These are phyloP conservation scores for Penicillium sp. DNA, from an alignment of 2,329 filamentous ascomycete genomes.

Conservation along the genomic window DNA sequence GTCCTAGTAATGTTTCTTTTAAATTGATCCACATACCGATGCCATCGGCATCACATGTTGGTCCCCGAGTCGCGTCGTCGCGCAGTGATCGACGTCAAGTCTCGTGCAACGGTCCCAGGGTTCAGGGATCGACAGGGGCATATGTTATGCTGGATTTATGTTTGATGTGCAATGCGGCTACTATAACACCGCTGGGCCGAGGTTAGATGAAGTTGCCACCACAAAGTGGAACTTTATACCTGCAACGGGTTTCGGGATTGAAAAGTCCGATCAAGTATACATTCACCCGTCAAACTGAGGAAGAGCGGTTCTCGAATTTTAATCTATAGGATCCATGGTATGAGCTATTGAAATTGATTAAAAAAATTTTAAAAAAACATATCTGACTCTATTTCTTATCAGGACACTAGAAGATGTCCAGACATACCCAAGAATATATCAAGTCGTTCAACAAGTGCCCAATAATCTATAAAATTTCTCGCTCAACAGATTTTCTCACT, in stretches of 20 bases:
- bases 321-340: too few species aligned
- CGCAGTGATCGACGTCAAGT: not conserved
- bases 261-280: not conserved
- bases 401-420: too few species aligned
- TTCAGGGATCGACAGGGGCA: not conserved
- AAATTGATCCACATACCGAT: not conserved
- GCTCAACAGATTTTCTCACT: too few species aligned
- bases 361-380: too few species aligned
- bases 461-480: too few species aligned
- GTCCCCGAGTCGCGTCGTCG: not conserved
- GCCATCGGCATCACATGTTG: conserved; percentile 3
- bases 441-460: too few species aligned
- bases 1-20: not conserved
- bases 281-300: too few species aligned
- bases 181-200: not conserved
- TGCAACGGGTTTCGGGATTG: not conserved
- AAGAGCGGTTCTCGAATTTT: too few species aligned
- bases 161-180: not conserved
- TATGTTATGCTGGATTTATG: not conserved
- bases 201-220: not conserved
- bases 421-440: too few species aligned
- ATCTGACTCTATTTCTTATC: too few species aligned
- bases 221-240: too few species aligned
- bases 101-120: not conserved
- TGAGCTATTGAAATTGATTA: too few species aligned